These are phyloP conservation scores for Anthracocystis walkeri DNA, from an alignment of 1,284 basidiomycete genomes.

Conservation along the genomic window DNA sequence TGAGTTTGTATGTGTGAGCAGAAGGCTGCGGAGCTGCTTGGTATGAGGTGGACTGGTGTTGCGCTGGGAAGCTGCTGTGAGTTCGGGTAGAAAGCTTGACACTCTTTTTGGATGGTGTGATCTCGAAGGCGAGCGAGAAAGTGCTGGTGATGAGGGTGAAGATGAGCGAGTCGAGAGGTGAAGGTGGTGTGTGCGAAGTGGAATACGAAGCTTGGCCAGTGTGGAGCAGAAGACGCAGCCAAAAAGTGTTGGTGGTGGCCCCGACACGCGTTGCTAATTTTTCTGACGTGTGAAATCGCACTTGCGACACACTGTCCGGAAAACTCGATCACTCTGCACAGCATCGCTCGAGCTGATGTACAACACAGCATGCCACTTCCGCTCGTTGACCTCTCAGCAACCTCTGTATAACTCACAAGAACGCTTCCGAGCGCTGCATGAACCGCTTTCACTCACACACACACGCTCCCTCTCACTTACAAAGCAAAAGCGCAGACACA, in stretches of 20 bases:
- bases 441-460: background rate
- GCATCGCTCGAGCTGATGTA: background rate
- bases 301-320: slow-evolving; percentile 9
- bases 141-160: background rate
- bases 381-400: background rate
- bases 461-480: background rate
- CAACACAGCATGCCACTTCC: background rate
- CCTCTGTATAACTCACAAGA: no score
- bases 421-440: no score
- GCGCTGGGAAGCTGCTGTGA: background rate
- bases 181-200: slow-evolving; percentile 25
- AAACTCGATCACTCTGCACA: slow-evolving; percentile 41
- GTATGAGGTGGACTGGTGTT: background rate
- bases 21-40: background rate
- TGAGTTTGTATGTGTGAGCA: slow-evolving; percentile 5
- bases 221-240: slow-evolving; percentile 20
- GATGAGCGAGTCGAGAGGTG: background rate
- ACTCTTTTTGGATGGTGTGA: background rate
- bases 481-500: background rate
- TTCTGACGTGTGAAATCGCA: background rate
- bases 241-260: slow-evolving; percentile 42
- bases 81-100: background rate
- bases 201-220: slow-evolving; percentile 25
- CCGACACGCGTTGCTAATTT: slow-evolving; percentile 49
- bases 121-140: background rate